Evolutionary conservation across 179 eudicot genomes (phyloP).

Genomic region (Drosera spatulata): DNA sequence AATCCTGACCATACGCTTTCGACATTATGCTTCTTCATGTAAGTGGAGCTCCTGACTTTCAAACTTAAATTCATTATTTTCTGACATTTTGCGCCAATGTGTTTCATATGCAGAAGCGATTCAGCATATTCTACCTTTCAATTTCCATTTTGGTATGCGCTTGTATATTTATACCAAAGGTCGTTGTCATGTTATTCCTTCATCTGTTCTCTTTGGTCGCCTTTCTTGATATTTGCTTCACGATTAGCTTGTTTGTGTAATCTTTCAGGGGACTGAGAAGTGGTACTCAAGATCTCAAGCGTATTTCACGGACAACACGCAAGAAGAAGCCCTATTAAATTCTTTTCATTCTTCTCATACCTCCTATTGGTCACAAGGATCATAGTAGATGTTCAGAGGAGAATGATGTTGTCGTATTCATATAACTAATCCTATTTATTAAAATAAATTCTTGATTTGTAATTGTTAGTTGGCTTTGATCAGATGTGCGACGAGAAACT

Average conservation of each 20-base stretch:
- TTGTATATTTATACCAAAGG: constrained; percentile 36
- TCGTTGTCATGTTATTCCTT: constrained; percentile 3
- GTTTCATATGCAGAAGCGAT: constrained; percentile 16
- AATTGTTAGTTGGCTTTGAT: no score
- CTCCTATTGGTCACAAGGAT: background rate
- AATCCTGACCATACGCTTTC: no score
- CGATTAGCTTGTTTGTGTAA: background rate
- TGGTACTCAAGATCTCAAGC: constrained; percentile 30
- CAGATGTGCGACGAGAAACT: no score
- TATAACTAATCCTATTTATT: no score
- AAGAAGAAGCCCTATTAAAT: constrained; percentile 31
- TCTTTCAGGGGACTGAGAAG: constrained; percentile 26
- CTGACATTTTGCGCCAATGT: background rate
- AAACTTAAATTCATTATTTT: background rate
- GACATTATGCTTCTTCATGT: no score
- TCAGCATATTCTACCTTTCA: constrained; percentile 18
- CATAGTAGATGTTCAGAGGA: background rate
- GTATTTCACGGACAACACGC: constrained; percentile 19
- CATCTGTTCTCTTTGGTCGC: background rate
- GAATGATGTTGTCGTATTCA: no score
- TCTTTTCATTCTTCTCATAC: background rate
- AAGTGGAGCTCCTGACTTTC: no score
- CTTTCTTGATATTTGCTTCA: background rate
- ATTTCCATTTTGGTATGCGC: constrained; percentile 27
- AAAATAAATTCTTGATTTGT: no score